Percentiles rank a stretch among this genome's conserved stretches.
Conservation (phyloP, 306 rosid species). For the Ormosia emarginata region DNA sequence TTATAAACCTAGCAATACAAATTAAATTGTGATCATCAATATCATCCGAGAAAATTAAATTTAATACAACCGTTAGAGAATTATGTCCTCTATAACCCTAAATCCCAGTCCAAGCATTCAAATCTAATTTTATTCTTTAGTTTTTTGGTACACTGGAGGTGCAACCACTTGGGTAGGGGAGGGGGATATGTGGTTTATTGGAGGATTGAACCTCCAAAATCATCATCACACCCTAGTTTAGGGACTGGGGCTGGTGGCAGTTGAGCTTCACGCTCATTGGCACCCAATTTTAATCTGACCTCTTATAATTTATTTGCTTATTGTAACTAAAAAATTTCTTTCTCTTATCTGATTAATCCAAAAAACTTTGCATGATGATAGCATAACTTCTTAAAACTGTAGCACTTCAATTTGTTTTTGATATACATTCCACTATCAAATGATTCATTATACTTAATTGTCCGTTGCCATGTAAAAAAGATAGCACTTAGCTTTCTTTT, state of each 20-base stretch:
- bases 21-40: not conserved
- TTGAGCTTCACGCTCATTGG: not conserved
- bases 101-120: not conserved
- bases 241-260: not conserved
- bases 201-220: not conserved
- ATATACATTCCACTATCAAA: not conserved
- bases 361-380: not conserved
- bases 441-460: not conserved
- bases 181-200: not conserved
- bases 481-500: not conserved
- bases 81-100: not conserved
- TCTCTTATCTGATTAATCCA: not conserved
- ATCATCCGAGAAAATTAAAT: not conserved
- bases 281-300: not conserved
- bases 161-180: not conserved
- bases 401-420: not conserved
- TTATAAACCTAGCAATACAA: slow-evolving; percentile 55
- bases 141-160: not conserved
- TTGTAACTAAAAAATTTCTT: not conserved
- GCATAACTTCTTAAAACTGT: not conserved
- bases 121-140: not conserved
- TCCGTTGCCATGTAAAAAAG: not conserved
- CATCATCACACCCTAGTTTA: not conserved
- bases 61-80: not conserved
- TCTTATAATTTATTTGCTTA: not conserved